These are phyloP conservation scores for Atalantia buxifolia DNA, from an alignment of 345 rosid genomes.

Conservation along the genomic window DNA sequence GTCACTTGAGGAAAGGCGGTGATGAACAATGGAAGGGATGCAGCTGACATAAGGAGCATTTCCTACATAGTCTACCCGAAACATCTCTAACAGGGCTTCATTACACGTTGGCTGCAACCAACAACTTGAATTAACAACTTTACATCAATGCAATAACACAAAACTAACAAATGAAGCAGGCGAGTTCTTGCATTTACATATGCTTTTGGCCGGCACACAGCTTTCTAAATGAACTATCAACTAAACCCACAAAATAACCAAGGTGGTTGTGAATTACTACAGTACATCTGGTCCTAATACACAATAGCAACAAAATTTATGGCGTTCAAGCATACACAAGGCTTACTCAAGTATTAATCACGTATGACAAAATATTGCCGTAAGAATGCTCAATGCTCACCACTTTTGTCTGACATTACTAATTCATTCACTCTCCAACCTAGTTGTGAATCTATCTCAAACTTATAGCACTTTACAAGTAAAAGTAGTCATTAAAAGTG, in stretches of 20 bases:
- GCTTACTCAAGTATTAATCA: not conserved
- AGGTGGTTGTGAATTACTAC: not conserved
- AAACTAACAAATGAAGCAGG: not conserved
- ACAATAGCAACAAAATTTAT: not conserved
- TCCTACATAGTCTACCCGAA: conserved; percentile 70
- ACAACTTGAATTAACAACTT: conserved; percentile 11
- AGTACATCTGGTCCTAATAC: not conserved
- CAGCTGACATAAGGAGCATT: conserved; percentile 74
- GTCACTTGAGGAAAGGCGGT: conserved; percentile 81
- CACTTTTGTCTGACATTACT: not conserved
- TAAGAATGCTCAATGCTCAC: not conserved
- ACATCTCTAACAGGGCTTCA: conserved; percentile 82
- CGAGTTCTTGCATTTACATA: not conserved
- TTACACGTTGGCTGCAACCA: conserved; percentile 75
- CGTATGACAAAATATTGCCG: not conserved
- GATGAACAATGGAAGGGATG: conserved; percentile 71
- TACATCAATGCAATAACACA: conserved; percentile 5
- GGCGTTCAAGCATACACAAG: not conserved
- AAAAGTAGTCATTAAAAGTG: not conserved
- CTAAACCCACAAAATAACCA: not conserved
- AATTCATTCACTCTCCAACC: not conserved
- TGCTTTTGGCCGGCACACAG: not conserved
- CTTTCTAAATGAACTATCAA: not conserved
- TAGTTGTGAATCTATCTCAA: not conserved
- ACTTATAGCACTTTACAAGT: not conserved